A percentile compares a stretch with the other conserved stretches of the same genome.
Evolutionary conservation across 345 rosid genomes (phyloP).

Genomic region (Bruguiera parviflora): DNA sequence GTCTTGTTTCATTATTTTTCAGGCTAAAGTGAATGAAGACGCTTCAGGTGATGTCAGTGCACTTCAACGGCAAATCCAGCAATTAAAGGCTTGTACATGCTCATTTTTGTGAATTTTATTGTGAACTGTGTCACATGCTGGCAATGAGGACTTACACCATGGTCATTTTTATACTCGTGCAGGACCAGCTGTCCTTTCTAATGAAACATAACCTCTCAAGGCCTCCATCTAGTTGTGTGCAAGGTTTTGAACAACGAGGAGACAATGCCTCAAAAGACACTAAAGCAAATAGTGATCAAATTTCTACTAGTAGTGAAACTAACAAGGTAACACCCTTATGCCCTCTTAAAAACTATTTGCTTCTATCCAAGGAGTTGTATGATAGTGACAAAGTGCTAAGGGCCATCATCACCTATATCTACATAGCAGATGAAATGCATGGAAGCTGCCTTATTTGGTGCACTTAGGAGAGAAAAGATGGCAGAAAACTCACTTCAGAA

Average conservation of each 20-base stretch:
- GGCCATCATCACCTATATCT: conserved; percentile 18
- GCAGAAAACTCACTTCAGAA: conserved; percentile 48
- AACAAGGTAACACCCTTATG: conserved; percentile 40
- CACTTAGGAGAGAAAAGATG: conserved; percentile 67
- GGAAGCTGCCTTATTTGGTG: conserved; percentile 45
- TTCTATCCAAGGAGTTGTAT: conserved; percentile 8
- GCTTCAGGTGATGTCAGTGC: conserved; percentile 83
- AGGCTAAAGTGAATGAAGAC: conserved; percentile 97
- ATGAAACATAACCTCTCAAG: conserved; percentile 49
- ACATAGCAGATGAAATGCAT: conserved; percentile 38
- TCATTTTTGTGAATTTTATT: conserved; percentile 3
- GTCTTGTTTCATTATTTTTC: conserved; percentile 22
- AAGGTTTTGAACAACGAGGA: conserved; percentile 37
- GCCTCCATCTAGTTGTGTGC: conserved; percentile 28
- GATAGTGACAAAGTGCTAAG: not conserved
- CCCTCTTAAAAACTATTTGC: conserved; percentile 11
- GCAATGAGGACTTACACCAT: conserved; percentile 14
- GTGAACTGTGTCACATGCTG: not conserved
- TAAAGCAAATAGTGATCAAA: conserved; percentile 23
- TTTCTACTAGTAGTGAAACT: conserved; percentile 27
- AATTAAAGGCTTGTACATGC: conserved; percentile 62
- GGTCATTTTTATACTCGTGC: conserved; percentile 23
- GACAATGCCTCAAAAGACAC: conserved; percentile 31
- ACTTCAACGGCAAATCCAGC: conserved; percentile 77
- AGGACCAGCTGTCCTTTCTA: conserved; percentile 69